A percentile compares a stretch with the other conserved stretches of the same genome.
Conservation (phyloP, 2,329 filamentous ascomycete genomes). For the Sclerotinia spermophila region DNA sequence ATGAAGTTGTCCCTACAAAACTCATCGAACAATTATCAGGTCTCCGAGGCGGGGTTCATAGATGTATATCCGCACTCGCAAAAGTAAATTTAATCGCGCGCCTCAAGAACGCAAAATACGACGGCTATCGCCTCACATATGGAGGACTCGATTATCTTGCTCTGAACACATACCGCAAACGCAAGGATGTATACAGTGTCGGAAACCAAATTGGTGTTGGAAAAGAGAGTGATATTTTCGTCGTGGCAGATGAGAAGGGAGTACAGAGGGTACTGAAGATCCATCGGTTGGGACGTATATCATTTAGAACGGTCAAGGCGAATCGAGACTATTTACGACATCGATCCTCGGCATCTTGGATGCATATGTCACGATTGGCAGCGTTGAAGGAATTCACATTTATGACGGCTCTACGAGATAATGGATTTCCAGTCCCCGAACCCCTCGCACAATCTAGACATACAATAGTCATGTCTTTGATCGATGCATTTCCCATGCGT, state of each 20-base stretch:
- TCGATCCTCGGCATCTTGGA: conserved; percentile 80
- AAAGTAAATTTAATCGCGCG: conserved; percentile 89
- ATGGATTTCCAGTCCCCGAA: conserved; percentile 85
- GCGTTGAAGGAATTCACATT: conserved; percentile 94
- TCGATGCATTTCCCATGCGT: conserved; percentile 87
- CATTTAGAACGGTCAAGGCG: conserved; percentile 91
- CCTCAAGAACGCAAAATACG: conserved; percentile 94
- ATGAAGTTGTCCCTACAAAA: conserved; percentile 90
- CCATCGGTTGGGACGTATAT: conserved; percentile 90
- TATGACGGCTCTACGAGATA: conserved; percentile 79
- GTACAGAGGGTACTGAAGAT: conserved; percentile 87
- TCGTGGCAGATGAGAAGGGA: conserved; percentile 78
- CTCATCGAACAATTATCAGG: conserved; percentile 82
- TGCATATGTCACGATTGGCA: conserved; percentile 92
- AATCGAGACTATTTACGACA: conserved; percentile 95
- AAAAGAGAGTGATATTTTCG: conserved; percentile 96
- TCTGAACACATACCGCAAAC: conserved; percentile 80
- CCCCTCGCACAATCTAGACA: conserved; percentile 88
- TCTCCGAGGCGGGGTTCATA: conserved; percentile 79
- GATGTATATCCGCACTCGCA: conserved; percentile 82
- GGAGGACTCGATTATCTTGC: conserved; percentile 97
- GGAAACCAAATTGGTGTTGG: conserved; percentile 93
- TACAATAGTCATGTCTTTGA: conserved; percentile 91
- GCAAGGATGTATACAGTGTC: conserved; percentile 81
- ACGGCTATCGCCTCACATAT: conserved; percentile 94